Evolutionary conservation across 106 monocot species (phyloP).

Genomic region (Dendrobium nobile): DNA sequence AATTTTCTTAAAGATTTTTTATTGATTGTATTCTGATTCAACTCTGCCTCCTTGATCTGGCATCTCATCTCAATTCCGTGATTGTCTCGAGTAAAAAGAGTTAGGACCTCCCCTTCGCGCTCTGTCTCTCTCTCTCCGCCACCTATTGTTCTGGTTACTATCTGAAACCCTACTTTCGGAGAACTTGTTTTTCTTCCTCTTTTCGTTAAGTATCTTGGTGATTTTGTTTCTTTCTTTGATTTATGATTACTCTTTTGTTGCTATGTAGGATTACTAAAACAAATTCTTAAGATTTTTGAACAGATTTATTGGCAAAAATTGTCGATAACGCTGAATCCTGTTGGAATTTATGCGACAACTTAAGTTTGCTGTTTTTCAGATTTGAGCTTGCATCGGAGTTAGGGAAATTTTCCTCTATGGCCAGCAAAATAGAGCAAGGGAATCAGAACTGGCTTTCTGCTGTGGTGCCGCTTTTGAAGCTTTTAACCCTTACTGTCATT

Average conservation of each 20-base stretch:
- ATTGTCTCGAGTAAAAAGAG: neutral
- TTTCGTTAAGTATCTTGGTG: neutral
- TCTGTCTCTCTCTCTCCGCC: neutral
- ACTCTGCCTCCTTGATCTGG: neutral
- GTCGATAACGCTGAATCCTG: neutral
- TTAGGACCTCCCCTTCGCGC: neutral
- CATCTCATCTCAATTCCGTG: too few relatives aligned
- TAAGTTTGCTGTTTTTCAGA: neutral
- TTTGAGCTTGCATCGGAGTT: too few relatives aligned
- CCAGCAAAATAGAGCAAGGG: neutral
- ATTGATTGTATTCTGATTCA: neutral
- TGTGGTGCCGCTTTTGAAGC: constrained; percentile 80
- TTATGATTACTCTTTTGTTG: too few relatives aligned
- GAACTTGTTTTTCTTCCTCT: neutral
- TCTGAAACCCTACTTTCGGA: neutral
- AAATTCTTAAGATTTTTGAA: neutral
- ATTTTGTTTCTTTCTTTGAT: neutral
- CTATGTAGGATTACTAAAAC: neutral
- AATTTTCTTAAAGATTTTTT: neutral
- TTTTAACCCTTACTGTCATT: constrained; percentile 64
- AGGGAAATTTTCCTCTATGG: neutral
- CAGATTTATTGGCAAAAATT: neutral
- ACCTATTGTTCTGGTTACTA: neutral
- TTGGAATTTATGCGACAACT: neutral
- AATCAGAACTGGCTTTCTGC: constrained; percentile 29